phyloP scores from a whole-genome alignment of 2,329 filamentous ascomycete genomes.

The Microdochium trichocladiopsis region DNA sequence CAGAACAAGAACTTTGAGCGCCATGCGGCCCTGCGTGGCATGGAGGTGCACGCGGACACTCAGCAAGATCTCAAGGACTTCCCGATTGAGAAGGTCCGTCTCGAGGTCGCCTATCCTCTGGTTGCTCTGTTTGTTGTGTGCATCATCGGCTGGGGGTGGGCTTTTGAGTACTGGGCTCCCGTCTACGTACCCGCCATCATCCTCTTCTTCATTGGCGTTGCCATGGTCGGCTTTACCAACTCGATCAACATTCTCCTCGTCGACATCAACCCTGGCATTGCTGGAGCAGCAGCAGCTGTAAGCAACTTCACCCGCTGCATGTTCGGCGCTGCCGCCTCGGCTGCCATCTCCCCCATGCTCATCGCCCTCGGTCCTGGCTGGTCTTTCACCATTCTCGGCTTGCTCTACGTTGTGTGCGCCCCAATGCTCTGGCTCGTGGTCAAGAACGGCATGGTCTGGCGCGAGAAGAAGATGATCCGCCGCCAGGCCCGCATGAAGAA shows the following conservation, averaged over 20 bases:
- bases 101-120: constrained; percentile 28
- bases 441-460: constrained; percentile 15
- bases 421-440: constrained; percentile 24
- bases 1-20: constrained; percentile 56
- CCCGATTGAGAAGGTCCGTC: constrained; percentile 23
- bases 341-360: constrained; percentile 33
- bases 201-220: constrained; percentile 25
- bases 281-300: constrained; percentile 34
- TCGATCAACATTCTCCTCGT: constrained; percentile 34
- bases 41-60: constrained; percentile 39
- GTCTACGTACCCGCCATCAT: constrained; percentile 26
- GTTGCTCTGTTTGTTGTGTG: constrained; percentile 33
- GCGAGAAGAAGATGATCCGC: constrained; percentile 7
- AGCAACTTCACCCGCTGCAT: constrained; percentile 36
- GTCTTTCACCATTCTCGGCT: constrained; percentile 28
- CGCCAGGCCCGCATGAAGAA: neutral
- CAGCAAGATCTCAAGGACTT: constrained; percentile 25
- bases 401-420: constrained; percentile 18
- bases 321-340: constrained; percentile 33
- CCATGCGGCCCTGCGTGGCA: constrained; percentile 37
- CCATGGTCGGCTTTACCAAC: constrained; percentile 33
- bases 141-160: constrained; percentile 29
- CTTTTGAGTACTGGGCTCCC: constrained; percentile 19
- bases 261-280: constrained; percentile 33
- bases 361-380: constrained; percentile 31